Evolutionary conservation across 2,329 filamentous ascomycete genomes (phyloP).

Genomic region (Penicillium sp.): DNA sequence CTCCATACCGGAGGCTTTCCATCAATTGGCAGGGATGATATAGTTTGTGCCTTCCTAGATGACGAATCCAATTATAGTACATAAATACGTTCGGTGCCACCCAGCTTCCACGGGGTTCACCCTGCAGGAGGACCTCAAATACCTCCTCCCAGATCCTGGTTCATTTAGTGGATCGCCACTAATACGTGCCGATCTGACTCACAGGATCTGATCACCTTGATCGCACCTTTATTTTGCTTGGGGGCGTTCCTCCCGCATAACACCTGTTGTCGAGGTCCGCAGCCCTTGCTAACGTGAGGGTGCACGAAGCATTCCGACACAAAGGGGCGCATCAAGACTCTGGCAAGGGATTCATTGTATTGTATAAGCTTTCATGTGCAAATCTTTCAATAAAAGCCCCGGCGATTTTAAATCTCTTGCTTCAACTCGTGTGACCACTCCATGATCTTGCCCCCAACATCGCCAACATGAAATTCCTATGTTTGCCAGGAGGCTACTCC

Average conservation of each 20-base stretch:
- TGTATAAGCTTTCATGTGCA: constrained; percentile 6
- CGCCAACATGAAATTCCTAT: constrained; percentile 23
- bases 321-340: constrained; percentile 11
- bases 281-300: constrained; percentile 25
- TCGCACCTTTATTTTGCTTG: background rate
- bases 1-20: constrained; percentile 6
- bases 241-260: background rate
- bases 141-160: background rate
- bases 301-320: constrained; percentile 21
- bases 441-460: background rate
- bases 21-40: constrained; percentile 9
- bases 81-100: background rate
- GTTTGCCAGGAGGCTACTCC: constrained; percentile 22
- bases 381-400: background rate
- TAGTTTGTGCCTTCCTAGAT: constrained; percentile 11
- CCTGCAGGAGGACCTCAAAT: constrained; percentile 4
- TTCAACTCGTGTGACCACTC: background rate
- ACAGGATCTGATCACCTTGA: background rate
- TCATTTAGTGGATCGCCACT: background rate
- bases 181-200: background rate
- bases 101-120: background rate
- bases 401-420: background rate
- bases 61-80: constrained; percentile 6
- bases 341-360: constrained; percentile 6
- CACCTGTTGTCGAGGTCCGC: background rate